phyloP scores from a whole-genome alignment of 306 rosid species.

The Citrullus colocynthis region DNA sequence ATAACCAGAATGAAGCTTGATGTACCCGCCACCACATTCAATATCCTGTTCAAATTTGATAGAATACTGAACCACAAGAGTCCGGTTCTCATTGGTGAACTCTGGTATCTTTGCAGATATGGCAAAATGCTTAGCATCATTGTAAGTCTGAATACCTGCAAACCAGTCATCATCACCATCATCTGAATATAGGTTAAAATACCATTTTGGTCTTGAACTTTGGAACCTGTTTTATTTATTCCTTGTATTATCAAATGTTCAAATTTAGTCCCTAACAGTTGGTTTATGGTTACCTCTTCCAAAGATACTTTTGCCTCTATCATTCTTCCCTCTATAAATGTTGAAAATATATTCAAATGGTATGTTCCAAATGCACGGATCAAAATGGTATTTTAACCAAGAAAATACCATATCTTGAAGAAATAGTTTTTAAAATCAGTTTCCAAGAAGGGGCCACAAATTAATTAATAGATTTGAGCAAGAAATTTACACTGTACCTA shows the following conservation, averaged over 20 bases:
- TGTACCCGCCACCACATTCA: conserved; percentile 95
- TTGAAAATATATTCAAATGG: no score
- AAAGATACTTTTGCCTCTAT: neutral
- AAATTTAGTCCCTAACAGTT: no score
- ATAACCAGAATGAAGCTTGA: conserved; percentile 86
- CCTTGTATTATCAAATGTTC: no score
- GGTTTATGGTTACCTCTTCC: neutral
- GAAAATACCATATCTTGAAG: neutral
- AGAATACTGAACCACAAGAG: conserved; percentile 82
- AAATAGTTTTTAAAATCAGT: neutral
- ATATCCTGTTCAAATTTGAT: conserved; percentile 86
- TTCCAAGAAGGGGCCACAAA: neutral
- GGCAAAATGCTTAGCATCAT: conserved; percentile 85
- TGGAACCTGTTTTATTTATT: neutral
- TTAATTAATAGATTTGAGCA: neutral
- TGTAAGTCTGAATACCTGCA: conserved; percentile 82
- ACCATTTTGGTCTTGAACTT: neutral
- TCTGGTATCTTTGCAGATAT: conserved; percentile 81
- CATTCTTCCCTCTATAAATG: neutral
- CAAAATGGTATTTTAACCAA: neutral
- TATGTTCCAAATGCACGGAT: neutral
- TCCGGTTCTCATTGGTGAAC: conserved; percentile 58
- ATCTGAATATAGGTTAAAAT: neutral
- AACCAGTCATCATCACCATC: neutral
- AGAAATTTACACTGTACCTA: neutral